phyloP scores from a whole-genome alignment of 768 basidiomycete genomes.

The Suillus occidentalis region DNA sequence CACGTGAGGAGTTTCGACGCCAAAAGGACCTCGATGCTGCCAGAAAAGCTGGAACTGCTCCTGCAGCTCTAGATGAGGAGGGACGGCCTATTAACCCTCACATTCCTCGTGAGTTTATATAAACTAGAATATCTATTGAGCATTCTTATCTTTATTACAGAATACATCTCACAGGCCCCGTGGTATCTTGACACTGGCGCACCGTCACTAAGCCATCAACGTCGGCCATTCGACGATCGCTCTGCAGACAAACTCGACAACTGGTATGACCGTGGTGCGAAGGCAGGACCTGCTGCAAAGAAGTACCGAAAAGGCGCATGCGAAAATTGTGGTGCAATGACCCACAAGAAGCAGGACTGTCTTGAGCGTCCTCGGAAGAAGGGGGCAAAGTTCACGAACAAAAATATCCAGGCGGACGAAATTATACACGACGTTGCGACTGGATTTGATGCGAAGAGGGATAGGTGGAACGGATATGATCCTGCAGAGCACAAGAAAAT shows the following conservation, averaged over 20 bases:
- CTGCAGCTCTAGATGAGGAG: constrained; percentile 92
- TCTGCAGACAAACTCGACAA: constrained; percentile 70
- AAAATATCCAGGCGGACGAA: constrained; percentile 90
- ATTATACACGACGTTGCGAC: constrained; percentile 74
- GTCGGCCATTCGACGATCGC: constrained; percentile 64
- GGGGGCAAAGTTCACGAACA: constrained; percentile 91
- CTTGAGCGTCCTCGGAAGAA: constrained; percentile 95
- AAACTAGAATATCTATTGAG: neutral
- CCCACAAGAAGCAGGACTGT: constrained; percentile 89
- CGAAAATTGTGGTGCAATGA: constrained; percentile 98
- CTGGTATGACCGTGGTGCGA: constrained; percentile 89
- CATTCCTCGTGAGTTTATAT: constrained; percentile 81
- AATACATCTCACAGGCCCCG: constrained; percentile 98
- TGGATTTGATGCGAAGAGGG: constrained; percentile 92
- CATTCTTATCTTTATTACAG: constrained; percentile 38
- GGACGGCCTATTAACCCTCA: constrained; percentile 97
- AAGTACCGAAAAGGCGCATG: constrained; percentile 98
- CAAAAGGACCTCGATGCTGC: constrained; percentile 98
- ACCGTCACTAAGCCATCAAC: constrained; percentile 93
- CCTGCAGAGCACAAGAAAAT: constrained; percentile 80
- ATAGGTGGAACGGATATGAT: constrained; percentile 99
- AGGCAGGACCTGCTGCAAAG: constrained; percentile 87
- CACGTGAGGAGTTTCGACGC: constrained; percentile 90
- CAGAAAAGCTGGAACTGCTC: constrained; percentile 97
- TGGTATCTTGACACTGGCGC: constrained; percentile 98